phyloP scores from a whole-genome alignment of 1,284 basidiomycete species.

The Trichosporon sp. region DNA sequence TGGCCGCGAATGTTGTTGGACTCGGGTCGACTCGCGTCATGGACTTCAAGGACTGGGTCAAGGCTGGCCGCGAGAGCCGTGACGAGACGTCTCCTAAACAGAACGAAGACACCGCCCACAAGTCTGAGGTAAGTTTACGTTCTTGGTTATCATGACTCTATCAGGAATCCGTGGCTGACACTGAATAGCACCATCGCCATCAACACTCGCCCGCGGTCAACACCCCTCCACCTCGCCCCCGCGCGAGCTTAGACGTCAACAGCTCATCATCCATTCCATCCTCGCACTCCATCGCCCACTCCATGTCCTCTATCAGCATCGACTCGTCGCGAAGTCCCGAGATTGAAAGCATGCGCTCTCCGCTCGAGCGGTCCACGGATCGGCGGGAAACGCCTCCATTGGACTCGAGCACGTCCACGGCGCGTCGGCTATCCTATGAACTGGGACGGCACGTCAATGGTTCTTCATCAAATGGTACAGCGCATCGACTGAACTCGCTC shows the following conservation, averaged over 20 bases:
- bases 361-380: constrained; percentile 1
- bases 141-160: neutral
- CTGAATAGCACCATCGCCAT: constrained; percentile 8
- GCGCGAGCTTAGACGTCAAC: constrained; percentile 14
- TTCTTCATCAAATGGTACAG: neutral
- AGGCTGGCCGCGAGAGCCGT: constrained; percentile 29
- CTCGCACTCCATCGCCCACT: constrained; percentile 23
- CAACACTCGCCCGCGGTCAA: neutral
- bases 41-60: constrained; percentile 37
- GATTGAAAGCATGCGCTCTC: neutral
- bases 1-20: constrained; percentile 24
- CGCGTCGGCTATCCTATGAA: constrained; percentile 14
- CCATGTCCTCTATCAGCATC: constrained; percentile 32
- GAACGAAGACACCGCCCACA: neutral
- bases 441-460: constrained; percentile 16
- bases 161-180: constrained; percentile 9
- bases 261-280: constrained; percentile 22
- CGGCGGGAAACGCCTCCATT: neutral
- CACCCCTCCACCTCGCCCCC: constrained; percentile 14
- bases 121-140: constrained; percentile 11
- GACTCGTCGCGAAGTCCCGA: constrained; percentile 33
- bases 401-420: neutral
- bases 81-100: neutral
- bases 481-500: constrained; percentile 4
- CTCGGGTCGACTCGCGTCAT: constrained; percentile 31